Percentiles rank a stretch among this genome's conserved stretches.
Conservation (phyloP, 306 rosid species). For the Castanea mollissima region DNA sequence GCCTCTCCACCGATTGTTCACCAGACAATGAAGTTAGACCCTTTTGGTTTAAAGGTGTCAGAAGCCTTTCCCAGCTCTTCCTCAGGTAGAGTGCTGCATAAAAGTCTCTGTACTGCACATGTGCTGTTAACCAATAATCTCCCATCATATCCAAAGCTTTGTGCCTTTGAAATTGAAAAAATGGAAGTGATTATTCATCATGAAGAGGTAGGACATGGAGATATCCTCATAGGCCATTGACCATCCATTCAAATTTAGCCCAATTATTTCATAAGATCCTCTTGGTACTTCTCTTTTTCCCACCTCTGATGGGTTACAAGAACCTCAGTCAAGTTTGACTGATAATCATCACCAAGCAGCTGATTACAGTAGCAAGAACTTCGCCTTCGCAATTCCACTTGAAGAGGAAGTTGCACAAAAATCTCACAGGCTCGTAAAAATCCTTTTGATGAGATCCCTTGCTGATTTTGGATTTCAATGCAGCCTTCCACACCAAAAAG, state of each 20-base stretch:
- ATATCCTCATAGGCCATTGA: conserved; percentile 65
- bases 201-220: conserved; percentile 65
- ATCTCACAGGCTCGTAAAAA: conserved; percentile 62
- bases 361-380: conserved; percentile 58
- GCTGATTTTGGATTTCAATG: conserved; percentile 48
- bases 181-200: conserved; percentile 93
- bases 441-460: conserved; percentile 61
- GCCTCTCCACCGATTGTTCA: conserved; percentile 36
- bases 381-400: conserved; percentile 64
- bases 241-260: conserved; percentile 70
- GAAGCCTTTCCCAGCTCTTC: conserved; percentile 72
- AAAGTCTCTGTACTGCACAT: conserved; percentile 66
- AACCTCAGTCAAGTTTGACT: conserved; percentile 57
- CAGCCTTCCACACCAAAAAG: conserved; percentile 59
- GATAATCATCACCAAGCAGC: conserved; percentile 54
- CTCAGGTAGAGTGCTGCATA: conserved; percentile 71
- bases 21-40: not conserved
- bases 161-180: conserved; percentile 61
- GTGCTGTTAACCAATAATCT: conserved; percentile 22
- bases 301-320: conserved; percentile 61
- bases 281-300: conserved; percentile 49
- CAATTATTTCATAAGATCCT: conserved; percentile 58
- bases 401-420: conserved; percentile 77
- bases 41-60: conserved; percentile 41
- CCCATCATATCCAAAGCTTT: conserved; percentile 70